phyloP scores from a whole-genome alignment of 73 alveolate genomes.

The Paramecium primaurelia region DNA sequence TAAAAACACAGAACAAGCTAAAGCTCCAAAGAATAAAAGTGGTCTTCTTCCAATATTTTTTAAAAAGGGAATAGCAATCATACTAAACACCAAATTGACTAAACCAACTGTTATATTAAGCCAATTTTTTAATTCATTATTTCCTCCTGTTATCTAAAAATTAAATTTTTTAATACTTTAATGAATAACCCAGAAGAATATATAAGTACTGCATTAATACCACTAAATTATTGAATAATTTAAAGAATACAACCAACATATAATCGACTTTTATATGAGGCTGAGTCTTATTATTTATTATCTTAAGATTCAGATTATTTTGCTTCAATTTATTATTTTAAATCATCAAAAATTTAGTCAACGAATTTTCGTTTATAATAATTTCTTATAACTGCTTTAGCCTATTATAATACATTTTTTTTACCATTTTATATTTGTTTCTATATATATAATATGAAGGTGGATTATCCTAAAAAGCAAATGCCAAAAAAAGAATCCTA shows the following conservation, averaged over 20 bases:
- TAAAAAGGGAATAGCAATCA: neutral
- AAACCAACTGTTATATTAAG: neutral
- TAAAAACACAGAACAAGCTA: conserved; percentile 11
- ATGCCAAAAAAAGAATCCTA: conserved; percentile 18
- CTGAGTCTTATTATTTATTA: neutral
- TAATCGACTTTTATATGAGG: neutral
- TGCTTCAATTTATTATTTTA: neutral
- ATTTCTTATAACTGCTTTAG: neutral
- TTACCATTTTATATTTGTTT: neutral
- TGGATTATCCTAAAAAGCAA: neutral
- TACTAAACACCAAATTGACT: neutral
- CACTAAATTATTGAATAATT: conserved; percentile 29
- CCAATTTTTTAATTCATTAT: neutral
- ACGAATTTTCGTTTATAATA: neutral
- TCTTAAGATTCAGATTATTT: neutral
- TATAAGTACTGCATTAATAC: neutral
- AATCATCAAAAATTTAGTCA: neutral
- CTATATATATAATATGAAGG: conserved; percentile 9
- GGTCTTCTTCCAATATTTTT: conserved; percentile 47
- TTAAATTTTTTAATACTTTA: neutral
- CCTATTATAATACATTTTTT: neutral
- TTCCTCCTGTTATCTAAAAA: neutral
- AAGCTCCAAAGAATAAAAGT: conserved; percentile 22
- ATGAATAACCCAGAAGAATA: conserved; percentile 33
- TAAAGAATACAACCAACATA: neutral